These are phyloP conservation scores for Francoa sonchifolia DNA, from an alignment of 441 rosid genomes.

Conservation along the genomic window DNA sequence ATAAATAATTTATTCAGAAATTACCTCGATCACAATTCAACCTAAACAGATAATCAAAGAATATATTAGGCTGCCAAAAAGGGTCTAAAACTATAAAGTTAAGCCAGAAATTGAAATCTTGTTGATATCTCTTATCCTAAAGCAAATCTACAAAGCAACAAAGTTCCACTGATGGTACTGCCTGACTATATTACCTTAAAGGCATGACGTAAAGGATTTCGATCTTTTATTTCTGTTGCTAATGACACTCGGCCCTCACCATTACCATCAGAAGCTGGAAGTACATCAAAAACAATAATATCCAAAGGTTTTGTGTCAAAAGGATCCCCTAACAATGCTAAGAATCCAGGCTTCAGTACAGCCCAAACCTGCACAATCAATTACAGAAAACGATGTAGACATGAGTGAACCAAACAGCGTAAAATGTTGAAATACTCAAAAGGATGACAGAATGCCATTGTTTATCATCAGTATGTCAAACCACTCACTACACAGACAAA, in stretches of 20 bases:
- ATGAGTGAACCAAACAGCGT: not conserved
- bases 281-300: slow-evolving; percentile 86
- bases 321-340: slow-evolving; percentile 85
- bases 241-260: slow-evolving; percentile 66
- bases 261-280: slow-evolving; percentile 80
- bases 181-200: no score
- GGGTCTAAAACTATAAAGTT: slow-evolving; percentile 5
- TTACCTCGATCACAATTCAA: no score
- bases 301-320: slow-evolving; percentile 75
- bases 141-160: not conserved
- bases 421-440: no score
- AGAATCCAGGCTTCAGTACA: slow-evolving; percentile 92
- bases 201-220: slow-evolving; percentile 85
- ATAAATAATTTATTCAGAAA: no score
- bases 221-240: slow-evolving; percentile 84
- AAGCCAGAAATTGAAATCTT: slow-evolving; percentile 1
- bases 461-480: not conserved
- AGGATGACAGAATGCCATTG: no score
- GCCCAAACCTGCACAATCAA: slow-evolving; percentile 81
- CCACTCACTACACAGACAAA: not conserved
- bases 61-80: no score
- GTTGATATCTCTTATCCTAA: no score
- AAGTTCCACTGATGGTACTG: no score
- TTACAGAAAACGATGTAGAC: slow-evolving; percentile 4
- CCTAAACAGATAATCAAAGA: no score